phyloP scores from a whole-genome alignment of 495 filamentous ascomycete species.

The Bryoglossum gracile region DNA sequence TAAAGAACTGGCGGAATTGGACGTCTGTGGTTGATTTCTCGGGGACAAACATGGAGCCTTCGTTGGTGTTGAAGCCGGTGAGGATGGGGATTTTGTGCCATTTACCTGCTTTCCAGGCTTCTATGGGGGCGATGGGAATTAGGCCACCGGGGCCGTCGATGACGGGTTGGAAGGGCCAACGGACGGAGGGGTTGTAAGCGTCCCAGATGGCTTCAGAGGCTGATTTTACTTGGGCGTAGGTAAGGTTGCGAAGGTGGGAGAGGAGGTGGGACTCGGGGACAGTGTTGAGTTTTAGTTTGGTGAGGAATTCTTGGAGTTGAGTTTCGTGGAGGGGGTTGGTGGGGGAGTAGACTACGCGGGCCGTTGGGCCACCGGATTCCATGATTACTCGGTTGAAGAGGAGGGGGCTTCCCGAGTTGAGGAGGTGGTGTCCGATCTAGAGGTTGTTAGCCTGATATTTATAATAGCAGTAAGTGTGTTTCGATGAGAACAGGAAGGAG shows the following conservation, averaged over 20 bases:
- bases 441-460: constrained; percentile 2
- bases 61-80: constrained; percentile 60
- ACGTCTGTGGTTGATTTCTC: constrained; percentile 32
- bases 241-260: constrained; percentile 41
- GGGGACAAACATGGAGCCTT: constrained; percentile 55
- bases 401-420: constrained; percentile 33
- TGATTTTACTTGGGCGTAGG: constrained; percentile 35
- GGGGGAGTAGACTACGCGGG: constrained; percentile 50
- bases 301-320: constrained; percentile 54
- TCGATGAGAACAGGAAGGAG: too few species aligned
- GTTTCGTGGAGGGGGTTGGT: constrained; percentile 49
- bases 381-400: constrained; percentile 58
- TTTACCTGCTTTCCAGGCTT: constrained; percentile 43
- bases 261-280: constrained; percentile 41
- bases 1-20: constrained; percentile 50
- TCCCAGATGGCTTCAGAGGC: constrained; percentile 47
- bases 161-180: constrained; percentile 63
- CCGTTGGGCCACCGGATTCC: constrained; percentile 55
- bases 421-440: constrained; percentile 58
- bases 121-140: constrained; percentile 49
- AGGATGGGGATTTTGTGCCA: constrained; percentile 54
- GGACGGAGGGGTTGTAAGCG: constrained; percentile 45
- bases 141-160: constrained; percentile 48
- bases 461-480: too few species aligned
- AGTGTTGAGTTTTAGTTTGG: constrained; percentile 31